A percentile compares a stretch with the other conserved stretches of the same genome.
These are phyloP conservation scores for Citrus sp. DNA, from an alignment of 345 rosid species.

Conservation along the genomic window DNA sequence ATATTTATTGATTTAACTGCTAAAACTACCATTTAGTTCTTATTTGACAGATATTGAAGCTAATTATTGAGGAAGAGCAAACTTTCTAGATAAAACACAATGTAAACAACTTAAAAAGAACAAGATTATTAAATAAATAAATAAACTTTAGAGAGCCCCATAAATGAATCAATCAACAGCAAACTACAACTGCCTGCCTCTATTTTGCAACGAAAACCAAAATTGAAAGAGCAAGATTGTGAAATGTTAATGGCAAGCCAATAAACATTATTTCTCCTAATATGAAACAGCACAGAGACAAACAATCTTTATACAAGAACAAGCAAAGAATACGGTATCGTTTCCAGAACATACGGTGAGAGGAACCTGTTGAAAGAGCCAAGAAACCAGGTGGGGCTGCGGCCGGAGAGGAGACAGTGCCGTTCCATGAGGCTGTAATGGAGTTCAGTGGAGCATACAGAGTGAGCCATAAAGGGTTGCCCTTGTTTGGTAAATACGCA, in stretches of 20 bases:
- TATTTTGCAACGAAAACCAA: neutral
- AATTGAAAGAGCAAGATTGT: neutral
- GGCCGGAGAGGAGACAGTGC: slow-evolving; percentile 26
- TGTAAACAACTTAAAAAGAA: neutral
- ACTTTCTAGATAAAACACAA: neutral
- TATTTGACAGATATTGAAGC: neutral
- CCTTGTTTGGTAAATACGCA: slow-evolving; percentile 6
- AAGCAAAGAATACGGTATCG: neutral
- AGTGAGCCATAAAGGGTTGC: slow-evolving; percentile 6
- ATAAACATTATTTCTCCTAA: neutral
- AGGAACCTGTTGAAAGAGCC: slow-evolving; percentile 33
- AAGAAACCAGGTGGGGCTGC: slow-evolving; percentile 35
- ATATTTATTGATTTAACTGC: neutral
- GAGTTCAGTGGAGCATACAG: slow-evolving; percentile 25
- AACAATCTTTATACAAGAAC: neutral
- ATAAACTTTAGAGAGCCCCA: neutral
- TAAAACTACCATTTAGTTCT: neutral
- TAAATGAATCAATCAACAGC: neutral
- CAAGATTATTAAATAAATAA: neutral
- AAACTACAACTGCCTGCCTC: neutral
- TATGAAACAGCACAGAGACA: neutral
- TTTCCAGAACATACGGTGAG: slow-evolving; percentile 41
- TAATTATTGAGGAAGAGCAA: too few relatives aligned
- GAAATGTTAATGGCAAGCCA: neutral
- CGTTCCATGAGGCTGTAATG: slow-evolving; percentile 45